phyloP scores from a whole-genome alignment of 2,329 filamentous ascomycete species.

The Daldinia eschscholtzii region DNA sequence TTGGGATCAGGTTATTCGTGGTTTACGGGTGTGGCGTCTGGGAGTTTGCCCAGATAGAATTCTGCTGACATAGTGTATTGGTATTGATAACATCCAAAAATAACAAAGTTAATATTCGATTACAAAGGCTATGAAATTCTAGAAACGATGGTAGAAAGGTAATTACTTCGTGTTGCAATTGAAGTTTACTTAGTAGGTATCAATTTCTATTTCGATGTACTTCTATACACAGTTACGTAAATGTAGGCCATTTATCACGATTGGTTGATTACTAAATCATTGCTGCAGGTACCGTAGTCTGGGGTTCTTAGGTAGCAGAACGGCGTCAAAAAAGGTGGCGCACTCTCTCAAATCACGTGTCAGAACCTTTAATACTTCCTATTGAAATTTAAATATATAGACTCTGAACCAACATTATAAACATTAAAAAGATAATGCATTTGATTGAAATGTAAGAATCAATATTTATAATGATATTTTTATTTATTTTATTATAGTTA shows the following conservation, averaged over 20 bases:
- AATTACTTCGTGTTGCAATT: not conserved
- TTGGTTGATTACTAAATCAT: constrained; percentile 8
- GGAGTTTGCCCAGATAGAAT: not conserved
- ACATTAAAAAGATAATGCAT: too few species aligned
- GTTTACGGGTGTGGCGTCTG: constrained; percentile 11
- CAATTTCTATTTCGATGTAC: not conserved
- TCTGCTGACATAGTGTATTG: not conserved
- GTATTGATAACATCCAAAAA: not conserved
- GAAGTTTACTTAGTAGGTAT: too few species aligned
- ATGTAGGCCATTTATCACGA: not conserved
- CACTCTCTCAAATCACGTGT: too few species aligned
- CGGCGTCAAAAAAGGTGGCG: too few species aligned
- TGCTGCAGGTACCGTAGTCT: not conserved
- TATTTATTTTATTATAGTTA: too few species aligned
- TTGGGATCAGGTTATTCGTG: not conserved
- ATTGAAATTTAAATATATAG: too few species aligned
- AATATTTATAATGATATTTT: too few species aligned
- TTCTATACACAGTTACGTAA: not conserved
- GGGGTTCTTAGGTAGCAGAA: not conserved
- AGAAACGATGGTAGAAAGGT: not conserved
- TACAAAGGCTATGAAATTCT: not conserved
- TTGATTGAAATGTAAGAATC: too few species aligned
- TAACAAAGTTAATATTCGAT: not conserved
- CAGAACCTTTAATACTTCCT: too few species aligned
- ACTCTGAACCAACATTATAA: too few species aligned